Base-by-base conservation (phyloP, 2,329 filamentous ascomycete species). In the Chrysosporium keratinophilum region DNA sequence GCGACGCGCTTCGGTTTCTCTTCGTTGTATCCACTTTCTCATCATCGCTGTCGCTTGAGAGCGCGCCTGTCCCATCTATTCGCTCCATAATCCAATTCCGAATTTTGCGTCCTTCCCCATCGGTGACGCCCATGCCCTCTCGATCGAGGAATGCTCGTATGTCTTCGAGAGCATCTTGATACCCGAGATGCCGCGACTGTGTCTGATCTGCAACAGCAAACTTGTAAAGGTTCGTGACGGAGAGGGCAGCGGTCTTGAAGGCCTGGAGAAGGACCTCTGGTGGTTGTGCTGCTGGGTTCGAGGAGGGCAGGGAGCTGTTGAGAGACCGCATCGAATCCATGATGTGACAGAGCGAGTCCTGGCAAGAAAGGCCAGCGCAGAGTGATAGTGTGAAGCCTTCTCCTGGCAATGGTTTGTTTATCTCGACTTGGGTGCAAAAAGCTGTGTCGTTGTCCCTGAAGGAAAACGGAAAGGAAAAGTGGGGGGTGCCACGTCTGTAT, bases 191-290 rank as follows among this genome's bases (percentile, higher is more conserved):
- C 48, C 87, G 82, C 45, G 88, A 83, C 63, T 84, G 83, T 48
- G 84, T 78, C 67, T 93, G 84, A 47, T 87, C 86, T 33, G 82
- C 77, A 11, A 87, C 85, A 2, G 91, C 91, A 39, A 84, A 90
- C 71, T 95, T 96, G 75, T 97, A 97, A 12, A 98, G 82, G 65
- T 94, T 95, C 46, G 93, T 97, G 53, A 97, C 90, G 5, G 89
- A 95, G 34, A 96, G 78, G 17, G 93, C 93, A 34, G 93, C 93
- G 14, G 86, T 83, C 69, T 89, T 93, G 78, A 98, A 98, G 55
- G 88, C 84, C 62, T 91, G 84, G 55, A 96, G 81, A 46, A 96
- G 81, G 65, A 75, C 69, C 62, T 76, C 74, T 2, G 73, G 70
- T 42, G 74, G 73, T 55, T 74, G 72, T 35, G 59, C 56, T 68